Base-by-base conservation (phyloP, 768 basidiomycete genomes). In the Pholiota conissans region DNA sequence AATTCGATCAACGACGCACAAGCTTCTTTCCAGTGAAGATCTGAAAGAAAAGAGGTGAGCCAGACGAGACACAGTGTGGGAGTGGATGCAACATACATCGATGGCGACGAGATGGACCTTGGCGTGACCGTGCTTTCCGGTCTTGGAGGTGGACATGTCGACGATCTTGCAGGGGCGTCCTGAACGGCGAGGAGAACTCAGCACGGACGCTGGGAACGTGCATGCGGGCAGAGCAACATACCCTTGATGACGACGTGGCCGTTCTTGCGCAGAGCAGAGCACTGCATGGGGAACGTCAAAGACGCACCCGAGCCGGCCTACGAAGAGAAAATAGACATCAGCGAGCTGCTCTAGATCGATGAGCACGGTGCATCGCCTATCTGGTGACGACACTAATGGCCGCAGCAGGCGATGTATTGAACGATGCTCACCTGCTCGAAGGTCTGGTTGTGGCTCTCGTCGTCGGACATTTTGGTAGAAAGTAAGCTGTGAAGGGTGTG, bases 81-180 rank as follows among this genome's bases (percentile, higher is more conserved):
- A 45, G 49, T 27, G 47, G 48, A 49, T 26, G 50, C 47, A 29
- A 85, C 93, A 61, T 71, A 97, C 95, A 78, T 99, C 97, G 73
- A 93, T 91, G 73, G 87, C 97, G 67, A 98, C 85, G 62, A 99
- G 84, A 78, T 98, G 95, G 71, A 98, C 97, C 79, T 98, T 99
- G 76, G 97, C 96, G 81, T 99, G 96, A 68, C 96, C 96, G 82
- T 98, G 96, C 86, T 98, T 98, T 68, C 96, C 95, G 48, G 95
- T 96, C 87, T 98, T 98, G 74, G 95, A 98, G 79, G 95, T 97
- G 62, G 94, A 96, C 95, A 97, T 98, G 74, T 97, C 95, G 67
- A 95, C 87, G 78, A 94, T 94, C 83, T 98, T 98, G 91, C 95
- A 98, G 64, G 95, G 95, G 67, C 95, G 87, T 65, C 81, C 89